These are phyloP conservation scores for Claviceps monticola DNA, from an alignment of 2,329 filamentous ascomycete genomes.

Conservation along the genomic window DNA sequence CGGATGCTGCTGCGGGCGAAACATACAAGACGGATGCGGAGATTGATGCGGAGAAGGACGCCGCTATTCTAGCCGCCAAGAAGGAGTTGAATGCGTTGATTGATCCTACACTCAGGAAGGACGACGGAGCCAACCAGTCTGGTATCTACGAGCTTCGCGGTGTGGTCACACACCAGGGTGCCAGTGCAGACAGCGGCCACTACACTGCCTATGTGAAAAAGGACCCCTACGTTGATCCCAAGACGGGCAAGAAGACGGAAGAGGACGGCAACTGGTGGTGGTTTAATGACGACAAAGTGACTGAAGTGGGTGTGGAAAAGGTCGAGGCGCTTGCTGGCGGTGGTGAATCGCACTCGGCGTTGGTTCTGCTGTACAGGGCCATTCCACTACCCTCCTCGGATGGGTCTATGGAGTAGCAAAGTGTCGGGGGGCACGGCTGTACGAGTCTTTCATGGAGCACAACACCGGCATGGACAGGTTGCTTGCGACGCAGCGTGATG, in stretches of 20 bases:
- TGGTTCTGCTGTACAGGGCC: slow-evolving; percentile 67
- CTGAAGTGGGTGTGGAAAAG: slow-evolving; percentile 81
- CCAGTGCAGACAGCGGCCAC: slow-evolving; percentile 92
- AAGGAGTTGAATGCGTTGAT: slow-evolving; percentile 75
- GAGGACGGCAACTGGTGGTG: slow-evolving; percentile 99
- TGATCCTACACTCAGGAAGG: slow-evolving; percentile 56
- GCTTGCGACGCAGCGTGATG: too few relatives aligned
- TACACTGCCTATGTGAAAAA: slow-evolving; percentile 99
- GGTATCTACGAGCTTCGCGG: slow-evolving; percentile 90
- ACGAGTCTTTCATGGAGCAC: too few relatives aligned
- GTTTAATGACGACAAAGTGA: slow-evolving; percentile 98
- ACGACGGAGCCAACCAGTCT: slow-evolving; percentile 80
- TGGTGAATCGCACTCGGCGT: slow-evolving; percentile 71
- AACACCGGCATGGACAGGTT: too few relatives aligned
- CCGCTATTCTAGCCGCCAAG: slow-evolving; percentile 64
- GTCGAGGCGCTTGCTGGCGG: slow-evolving; percentile 83
- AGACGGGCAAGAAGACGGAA: slow-evolving; percentile 61
- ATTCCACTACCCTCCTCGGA: slow-evolving; percentile 52
- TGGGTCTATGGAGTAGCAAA: slow-evolving; percentile 19
- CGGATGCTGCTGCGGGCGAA: slow-evolving; percentile 61
- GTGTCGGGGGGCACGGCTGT: neutral
- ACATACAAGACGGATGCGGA: slow-evolving; percentile 89
- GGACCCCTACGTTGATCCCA: slow-evolving; percentile 54
- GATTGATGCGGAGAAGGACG: slow-evolving; percentile 72
- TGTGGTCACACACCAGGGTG: slow-evolving; percentile 91